Evolutionary conservation across 257 asterid genomes (phyloP), one percentile per base, ranked within the genome.

Genomic region (Coffea eugenioides): DNA sequence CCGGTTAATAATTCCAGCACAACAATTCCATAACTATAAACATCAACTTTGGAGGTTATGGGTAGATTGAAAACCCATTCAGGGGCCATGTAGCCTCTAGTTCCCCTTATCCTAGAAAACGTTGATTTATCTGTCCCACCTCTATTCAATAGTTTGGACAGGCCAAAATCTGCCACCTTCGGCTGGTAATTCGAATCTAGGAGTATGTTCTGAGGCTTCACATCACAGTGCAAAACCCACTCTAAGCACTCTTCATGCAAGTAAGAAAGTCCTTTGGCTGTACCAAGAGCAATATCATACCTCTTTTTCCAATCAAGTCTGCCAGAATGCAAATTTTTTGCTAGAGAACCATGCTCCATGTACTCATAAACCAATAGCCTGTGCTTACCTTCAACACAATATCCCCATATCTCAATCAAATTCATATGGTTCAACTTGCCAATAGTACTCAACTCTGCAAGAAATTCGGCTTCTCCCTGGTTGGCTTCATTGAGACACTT

Each of bases 11-110:
- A 82, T 56, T 88, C 89, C 79, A 88, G 20, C 70, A 88, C 76
- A 1, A 88, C 89, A 16, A 88, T 75, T 4, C 91, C 91, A 15
- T 80, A 88, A 71, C 90, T 86, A 34, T 88, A 86, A 20, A 88
- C 88, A 52, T 88, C 90, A 0, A 88, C 91, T 77, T 88, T 88
- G 0, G 90, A 84, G 8, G 91, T 86, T 3, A 86, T 84, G 1
- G 88, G 88, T 16, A 82, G 86, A 51, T 82, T 81, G 9, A 77
- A 73, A 39, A 84, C 76, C 91, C 91, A 88, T 80, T 88, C 89
- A 5, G 89, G 89, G n/a, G 91, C 91, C 89, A 88, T 86, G 80
- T 87, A 87, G n/a, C 90, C 91, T 79, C 84, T 83, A 13, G 88
- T 88, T 11, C 91, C 91, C 68, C 88, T 68, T 20, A 86, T 86